A percentile compares a stretch with the other conserved stretches of the same genome.
Evolutionary conservation across 106 monocot species (phyloP).

Genomic region (Dioscorea dumetorum): DNA sequence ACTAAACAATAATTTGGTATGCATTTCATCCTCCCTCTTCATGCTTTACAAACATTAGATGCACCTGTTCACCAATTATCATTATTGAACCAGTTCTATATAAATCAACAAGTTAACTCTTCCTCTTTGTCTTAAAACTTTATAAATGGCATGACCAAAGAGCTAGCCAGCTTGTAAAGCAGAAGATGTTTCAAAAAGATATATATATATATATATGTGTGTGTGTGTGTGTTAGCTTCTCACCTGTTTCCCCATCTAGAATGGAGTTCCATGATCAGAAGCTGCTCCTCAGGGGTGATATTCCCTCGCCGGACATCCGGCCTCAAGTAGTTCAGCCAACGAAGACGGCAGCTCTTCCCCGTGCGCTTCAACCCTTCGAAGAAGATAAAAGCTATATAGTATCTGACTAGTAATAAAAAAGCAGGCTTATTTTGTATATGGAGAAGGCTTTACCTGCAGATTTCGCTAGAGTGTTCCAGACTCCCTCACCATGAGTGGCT

Average conservation of each 20-base stretch:
- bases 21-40: too few relatives aligned
- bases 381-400: background rate
- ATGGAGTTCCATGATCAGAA: slow-evolving; percentile 82
- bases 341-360: slow-evolving; percentile 83
- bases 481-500: slow-evolving; percentile 48
- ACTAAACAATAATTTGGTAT: too few relatives aligned
- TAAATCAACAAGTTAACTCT: too few relatives aligned
- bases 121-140: too few relatives aligned
- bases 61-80: too few relatives aligned
- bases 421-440: background rate
- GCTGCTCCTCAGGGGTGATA: slow-evolving; percentile 81
- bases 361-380: slow-evolving; percentile 73
- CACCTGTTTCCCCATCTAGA: slow-evolving; percentile 91
- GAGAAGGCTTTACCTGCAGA: slow-evolving; percentile 31
- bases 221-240: background rate
- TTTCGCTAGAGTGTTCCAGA: slow-evolving; percentile 67
- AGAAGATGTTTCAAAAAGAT: too few relatives aligned
- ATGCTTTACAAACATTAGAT: too few relatives aligned
- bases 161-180: too few relatives aligned
- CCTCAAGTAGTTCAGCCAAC: slow-evolving; percentile 88
- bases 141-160: too few relatives aligned
- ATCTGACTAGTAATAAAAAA: background rate
- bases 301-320: slow-evolving; percentile 80
- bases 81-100: too few relatives aligned
- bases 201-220: too few relatives aligned